These are phyloP conservation scores for Leptomonas seymouri DNA, from an alignment of 208 protist genomes.

Conservation along the genomic window DNA sequence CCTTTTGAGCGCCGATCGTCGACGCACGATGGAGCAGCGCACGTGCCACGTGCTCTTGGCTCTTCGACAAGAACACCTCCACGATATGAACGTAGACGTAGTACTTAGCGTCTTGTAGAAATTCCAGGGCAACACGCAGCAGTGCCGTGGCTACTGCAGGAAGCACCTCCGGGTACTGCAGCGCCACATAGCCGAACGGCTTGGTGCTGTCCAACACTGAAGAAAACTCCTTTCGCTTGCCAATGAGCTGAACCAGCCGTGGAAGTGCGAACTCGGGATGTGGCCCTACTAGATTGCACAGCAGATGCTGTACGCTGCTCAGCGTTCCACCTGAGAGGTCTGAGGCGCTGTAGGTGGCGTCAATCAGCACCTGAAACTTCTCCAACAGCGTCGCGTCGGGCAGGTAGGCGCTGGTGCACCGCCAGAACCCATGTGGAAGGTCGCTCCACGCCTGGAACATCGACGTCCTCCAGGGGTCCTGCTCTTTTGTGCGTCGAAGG, in stretches of 20 bases:
- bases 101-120: background rate
- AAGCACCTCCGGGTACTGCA: conserved; percentile 1
- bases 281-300: background rate
- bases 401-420: background rate
- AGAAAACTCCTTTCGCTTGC: conserved; percentile 4
- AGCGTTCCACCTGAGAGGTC: conserved; percentile 26
- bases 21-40: background rate
- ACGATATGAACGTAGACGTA: background rate
- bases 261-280: conserved; percentile 18
- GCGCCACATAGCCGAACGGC: background rate
- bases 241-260: conserved; percentile 8
- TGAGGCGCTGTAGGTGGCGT: conserved; percentile 23
- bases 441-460: conserved; percentile 21
- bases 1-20: background rate
- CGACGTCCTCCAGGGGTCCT: conserved; percentile 27
- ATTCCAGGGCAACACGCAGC: background rate
- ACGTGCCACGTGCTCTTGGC: background rate
- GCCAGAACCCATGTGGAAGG: conserved; percentile 27
- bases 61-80: background rate
- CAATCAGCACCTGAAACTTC: conserved; percentile 11
- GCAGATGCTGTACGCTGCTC: background rate
- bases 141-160: background rate
- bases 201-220: background rate
- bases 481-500: conserved; percentile 32
- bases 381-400: conserved; percentile 4